Percentiles rank a stretch among this genome's conserved stretches.
phyloP scores from a whole-genome alignment of 202 grass and related monocot species.

The Dendrocalamus latiflorus region DNA sequence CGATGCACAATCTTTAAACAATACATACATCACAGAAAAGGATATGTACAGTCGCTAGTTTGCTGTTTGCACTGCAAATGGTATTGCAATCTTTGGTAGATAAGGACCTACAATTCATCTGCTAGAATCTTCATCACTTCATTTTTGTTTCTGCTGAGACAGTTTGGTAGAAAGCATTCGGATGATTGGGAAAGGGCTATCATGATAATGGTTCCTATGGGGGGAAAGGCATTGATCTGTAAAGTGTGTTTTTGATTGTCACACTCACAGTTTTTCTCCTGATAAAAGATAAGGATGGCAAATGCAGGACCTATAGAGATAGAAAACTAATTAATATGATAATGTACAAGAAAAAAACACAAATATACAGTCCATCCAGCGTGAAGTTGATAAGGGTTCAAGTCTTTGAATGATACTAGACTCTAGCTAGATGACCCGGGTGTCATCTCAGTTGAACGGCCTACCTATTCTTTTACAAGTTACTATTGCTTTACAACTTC shows the following conservation, averaged over 20 bases:
- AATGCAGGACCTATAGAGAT: not conserved
- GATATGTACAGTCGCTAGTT: not conserved
- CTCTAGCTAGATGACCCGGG: too few relatives aligned
- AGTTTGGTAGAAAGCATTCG: conserved; percentile 4
- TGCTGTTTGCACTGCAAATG: not conserved
- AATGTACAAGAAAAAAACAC: not conserved
- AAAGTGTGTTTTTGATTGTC: conserved; percentile 8
- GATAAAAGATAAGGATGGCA: not conserved
- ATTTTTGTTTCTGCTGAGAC: conserved; percentile 5
- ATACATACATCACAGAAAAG: not conserved
- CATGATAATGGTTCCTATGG: conserved; percentile 5
- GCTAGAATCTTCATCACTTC: not conserved
- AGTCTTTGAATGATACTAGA: not conserved
- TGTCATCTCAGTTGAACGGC: too few relatives aligned
- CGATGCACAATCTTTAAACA: not conserved
- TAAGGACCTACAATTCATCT: conserved; percentile 4
- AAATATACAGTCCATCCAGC: not conserved
- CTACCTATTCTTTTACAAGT: too few relatives aligned
- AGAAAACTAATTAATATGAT: not conserved
- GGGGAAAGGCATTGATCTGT: not conserved
- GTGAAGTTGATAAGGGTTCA: not conserved
- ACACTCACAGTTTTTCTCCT: not conserved
- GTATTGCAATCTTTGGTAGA: not conserved
- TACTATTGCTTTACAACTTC: not conserved
- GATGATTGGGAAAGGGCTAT: conserved; percentile 6